phyloP scores from a whole-genome alignment of 2,329 filamentous ascomycete genomes.

The Pseudocercospora crystallina region DNA sequence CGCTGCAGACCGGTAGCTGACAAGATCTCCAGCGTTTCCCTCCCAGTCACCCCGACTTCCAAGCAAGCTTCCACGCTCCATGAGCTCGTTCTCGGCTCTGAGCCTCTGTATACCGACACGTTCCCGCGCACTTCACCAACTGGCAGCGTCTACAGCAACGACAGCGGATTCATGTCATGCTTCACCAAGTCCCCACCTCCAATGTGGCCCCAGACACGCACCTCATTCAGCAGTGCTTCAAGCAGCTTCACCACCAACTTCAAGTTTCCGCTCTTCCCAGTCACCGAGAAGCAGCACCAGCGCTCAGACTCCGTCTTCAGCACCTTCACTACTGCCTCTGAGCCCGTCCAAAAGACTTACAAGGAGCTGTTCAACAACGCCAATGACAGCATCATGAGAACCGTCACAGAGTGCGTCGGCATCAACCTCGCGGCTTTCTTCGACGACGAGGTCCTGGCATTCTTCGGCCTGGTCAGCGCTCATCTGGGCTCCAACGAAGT shows the following conservation, averaged over 20 bases:
- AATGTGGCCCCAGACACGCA: too few species aligned
- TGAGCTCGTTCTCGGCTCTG: conserved; percentile 6
- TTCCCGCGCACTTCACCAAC: not conserved
- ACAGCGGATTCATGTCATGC: too few species aligned
- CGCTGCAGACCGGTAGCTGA: not conserved
- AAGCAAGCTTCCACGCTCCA: conserved; percentile 1
- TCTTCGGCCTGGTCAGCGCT: conserved; percentile 2
- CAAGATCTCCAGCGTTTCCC: not conserved
- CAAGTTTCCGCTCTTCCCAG: not conserved
- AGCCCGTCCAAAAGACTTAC: conserved; percentile 7
- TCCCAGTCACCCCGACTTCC: not conserved
- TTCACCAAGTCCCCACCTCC: too few species aligned
- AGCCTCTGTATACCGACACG: conserved; percentile 2
- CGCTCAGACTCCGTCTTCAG: not conserved
- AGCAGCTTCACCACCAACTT: not conserved
- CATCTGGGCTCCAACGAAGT: conserved; percentile 11
- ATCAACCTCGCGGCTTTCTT: not conserved
- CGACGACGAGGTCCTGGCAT: not conserved
- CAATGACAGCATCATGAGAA: conserved; percentile 2
- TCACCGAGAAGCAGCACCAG: too few species aligned
- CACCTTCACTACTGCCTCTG: not conserved
- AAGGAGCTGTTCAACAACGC: conserved; percentile 9
- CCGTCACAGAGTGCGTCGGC: conserved; percentile 1
- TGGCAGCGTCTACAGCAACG: too few species aligned
- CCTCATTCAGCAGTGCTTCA: not conserved